Conservation (phyloP, 2,329 filamentous ascomycete species). For the Diaporthe longicolla region DNA sequence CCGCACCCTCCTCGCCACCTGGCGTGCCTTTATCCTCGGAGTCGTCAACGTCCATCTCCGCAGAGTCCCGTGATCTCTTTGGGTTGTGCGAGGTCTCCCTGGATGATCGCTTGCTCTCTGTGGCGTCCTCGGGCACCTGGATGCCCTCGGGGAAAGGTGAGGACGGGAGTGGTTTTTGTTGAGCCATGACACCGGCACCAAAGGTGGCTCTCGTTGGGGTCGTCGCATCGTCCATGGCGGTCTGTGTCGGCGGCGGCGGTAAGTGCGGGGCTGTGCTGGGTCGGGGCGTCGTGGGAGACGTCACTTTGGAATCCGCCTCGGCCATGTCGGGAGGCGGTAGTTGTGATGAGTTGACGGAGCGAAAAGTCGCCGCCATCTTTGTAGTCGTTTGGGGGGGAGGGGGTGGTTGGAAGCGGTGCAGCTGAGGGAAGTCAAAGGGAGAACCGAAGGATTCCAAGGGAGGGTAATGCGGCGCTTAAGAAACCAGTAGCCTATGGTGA, state of each 20-base stretch:
- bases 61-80: constrained; percentile 71
- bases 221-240: constrained; percentile 61
- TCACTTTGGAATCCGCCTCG: constrained; percentile 68
- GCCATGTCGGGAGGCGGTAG: constrained; percentile 59
- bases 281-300: constrained; percentile 52
- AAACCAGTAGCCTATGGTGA: constrained; percentile 47
- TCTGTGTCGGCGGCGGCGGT: constrained; percentile 42
- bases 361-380: constrained; percentile 69
- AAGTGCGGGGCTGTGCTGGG: constrained; percentile 52
- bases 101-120: constrained; percentile 60
- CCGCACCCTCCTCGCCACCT: constrained; percentile 62
- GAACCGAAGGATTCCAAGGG: constrained; percentile 41
- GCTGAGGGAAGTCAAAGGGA: constrained; percentile 43
- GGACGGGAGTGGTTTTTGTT: constrained; percentile 68
- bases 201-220: constrained; percentile 76
- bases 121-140: constrained; percentile 60
- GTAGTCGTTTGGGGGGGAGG: constrained; percentile 2
- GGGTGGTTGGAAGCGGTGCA: constrained; percentile 21
- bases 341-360: constrained; percentile 70
- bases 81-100: constrained; percentile 74
- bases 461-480: constrained; percentile 47
- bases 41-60: constrained; percentile 83
- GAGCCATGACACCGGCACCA: constrained; percentile 55
- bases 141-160: constrained; percentile 66
- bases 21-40: constrained; percentile 74